A percentile compares a stretch with the other conserved stretches of the same genome.
phyloP scores from a whole-genome alignment of 495 filamentous ascomycete species.

The Hyaloscypha hepaticicola region DNA sequence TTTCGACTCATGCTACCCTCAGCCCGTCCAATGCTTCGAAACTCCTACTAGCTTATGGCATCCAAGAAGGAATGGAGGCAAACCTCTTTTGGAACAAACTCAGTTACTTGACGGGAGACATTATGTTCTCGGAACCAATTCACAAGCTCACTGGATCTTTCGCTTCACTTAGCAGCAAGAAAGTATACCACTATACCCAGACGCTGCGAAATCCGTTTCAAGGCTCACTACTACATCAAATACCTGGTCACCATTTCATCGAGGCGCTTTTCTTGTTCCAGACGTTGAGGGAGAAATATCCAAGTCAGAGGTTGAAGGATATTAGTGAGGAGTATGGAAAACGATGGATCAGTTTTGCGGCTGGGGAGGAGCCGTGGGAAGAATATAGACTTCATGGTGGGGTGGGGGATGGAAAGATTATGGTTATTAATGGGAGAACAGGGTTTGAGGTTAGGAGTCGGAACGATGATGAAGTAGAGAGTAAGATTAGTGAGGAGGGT shows the following conservation, averaged over 20 bases:
- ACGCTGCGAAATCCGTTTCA: constrained; percentile 8
- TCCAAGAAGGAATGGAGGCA: background rate
- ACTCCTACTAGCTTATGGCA: background rate
- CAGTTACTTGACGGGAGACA: background rate
- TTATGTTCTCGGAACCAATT: background rate
- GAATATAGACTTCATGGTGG: background rate
- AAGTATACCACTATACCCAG: constrained; percentile 2
- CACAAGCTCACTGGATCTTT: background rate
- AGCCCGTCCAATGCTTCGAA: background rate
- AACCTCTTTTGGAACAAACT: constrained; percentile 1
- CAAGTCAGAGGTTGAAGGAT: background rate
- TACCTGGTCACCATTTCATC: constrained; percentile 2
- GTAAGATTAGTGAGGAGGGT: constrained; percentile 1
- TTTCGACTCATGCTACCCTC: background rate
- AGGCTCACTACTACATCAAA: too few species aligned
- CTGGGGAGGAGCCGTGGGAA: constrained; percentile 8
- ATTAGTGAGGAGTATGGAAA: constrained; percentile 6
- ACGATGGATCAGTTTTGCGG: background rate
- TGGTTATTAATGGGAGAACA: background rate
- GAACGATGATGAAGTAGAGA: constrained; percentile 4
- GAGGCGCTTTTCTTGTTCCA: background rate
- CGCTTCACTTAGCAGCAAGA: background rate
- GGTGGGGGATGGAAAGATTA: background rate
- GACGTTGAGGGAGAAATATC: background rate
- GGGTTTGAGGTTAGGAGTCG: constrained; percentile 5